Percentiles rank a stretch among this genome's conserved stretches.
phyloP scores from a whole-genome alignment of 2,329 filamentous ascomycete species.

The Beauveria sp. region DNA sequence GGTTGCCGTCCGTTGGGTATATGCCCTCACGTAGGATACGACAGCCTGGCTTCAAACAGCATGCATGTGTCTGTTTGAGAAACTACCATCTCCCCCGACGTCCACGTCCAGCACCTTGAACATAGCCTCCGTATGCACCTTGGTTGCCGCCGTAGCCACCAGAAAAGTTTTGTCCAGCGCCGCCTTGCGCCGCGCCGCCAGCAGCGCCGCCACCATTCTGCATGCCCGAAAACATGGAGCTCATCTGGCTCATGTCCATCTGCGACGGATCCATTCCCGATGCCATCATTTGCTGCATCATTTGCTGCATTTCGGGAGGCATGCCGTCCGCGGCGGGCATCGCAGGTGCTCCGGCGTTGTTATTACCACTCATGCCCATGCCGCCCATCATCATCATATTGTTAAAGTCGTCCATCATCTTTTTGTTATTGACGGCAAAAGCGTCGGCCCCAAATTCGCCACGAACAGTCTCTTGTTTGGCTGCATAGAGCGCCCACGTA shows the following conservation, averaged over 20 bases:
- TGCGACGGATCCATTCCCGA: constrained; percentile 58
- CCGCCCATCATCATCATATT: constrained; percentile 59
- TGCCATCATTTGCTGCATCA: constrained; percentile 66
- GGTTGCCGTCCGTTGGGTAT: too few relatives aligned
- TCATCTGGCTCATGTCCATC: constrained; percentile 54
- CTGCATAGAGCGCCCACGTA: constrained; percentile 89
- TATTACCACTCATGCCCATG: constrained; percentile 25
- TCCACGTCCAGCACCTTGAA: constrained; percentile 30
- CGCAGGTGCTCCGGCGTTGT: constrained; percentile 28
- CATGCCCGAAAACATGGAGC: constrained; percentile 53
- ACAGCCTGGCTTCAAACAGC: too few relatives aligned
- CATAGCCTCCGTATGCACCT: constrained; percentile 43
- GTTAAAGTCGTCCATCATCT: constrained; percentile 66
- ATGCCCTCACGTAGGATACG: too few relatives aligned
- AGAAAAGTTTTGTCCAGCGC: constrained; percentile 45
- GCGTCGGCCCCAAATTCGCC: constrained; percentile 65
- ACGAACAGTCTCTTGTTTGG: constrained; percentile 75
- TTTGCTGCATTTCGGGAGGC: constrained; percentile 57
- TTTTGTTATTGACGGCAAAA: constrained; percentile 62
- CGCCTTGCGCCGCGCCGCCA: constrained; percentile 33
- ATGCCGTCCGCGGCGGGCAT: constrained; percentile 57
- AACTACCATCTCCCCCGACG: constrained; percentile 23
- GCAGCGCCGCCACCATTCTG: constrained; percentile 38
- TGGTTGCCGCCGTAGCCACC: constrained; percentile 46
- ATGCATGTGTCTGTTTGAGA: too few relatives aligned